These are phyloP conservation scores for Fraxinus pennsylvanica DNA, from an alignment of 257 asterid genomes.

Conservation along the genomic window DNA sequence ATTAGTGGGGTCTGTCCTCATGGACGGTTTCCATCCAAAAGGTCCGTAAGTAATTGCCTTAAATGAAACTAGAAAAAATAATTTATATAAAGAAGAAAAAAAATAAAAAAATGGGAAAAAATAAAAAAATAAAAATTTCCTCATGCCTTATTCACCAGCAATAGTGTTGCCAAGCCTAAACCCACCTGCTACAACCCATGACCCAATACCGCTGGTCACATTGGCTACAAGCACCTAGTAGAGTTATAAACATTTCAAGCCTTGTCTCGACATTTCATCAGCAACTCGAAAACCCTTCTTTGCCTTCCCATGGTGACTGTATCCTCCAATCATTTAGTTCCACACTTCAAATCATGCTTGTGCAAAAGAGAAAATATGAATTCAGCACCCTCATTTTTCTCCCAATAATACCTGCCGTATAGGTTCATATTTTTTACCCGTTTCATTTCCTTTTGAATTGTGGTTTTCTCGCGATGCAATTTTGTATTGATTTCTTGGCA, in stretches of 20 bases:
- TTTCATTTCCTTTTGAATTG: not conserved
- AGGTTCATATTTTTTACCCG: not conserved
- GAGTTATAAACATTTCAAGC: slow-evolving; percentile 58
- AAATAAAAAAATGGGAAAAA: not conserved
- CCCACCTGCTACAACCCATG: not conserved
- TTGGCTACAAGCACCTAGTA: slow-evolving; percentile 74
- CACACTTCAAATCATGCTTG: slow-evolving; percentile 61
- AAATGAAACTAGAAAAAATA: not conserved
- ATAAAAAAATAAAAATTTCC: not conserved
- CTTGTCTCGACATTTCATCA: slow-evolving; percentile 45
- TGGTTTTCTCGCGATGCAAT: not conserved
- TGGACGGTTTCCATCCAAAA: not conserved
- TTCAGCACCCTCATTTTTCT: slow-evolving; percentile 30
- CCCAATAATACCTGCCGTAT: not conserved
- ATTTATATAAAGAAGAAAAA: not conserved
- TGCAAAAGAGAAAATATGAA: slow-evolving; percentile 36
- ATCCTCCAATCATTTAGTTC: slow-evolving; percentile 80
- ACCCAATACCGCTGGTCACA: slow-evolving; percentile 37
- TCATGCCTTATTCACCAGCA: not conserved
- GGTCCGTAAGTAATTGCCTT: not conserved
- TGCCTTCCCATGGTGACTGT: slow-evolving; percentile 64
- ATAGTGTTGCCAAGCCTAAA: not conserved
- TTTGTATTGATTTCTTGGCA: not conserved
- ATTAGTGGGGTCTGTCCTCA: not conserved
- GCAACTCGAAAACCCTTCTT: slow-evolving; percentile 51